Percentiles rank a stretch among this genome's conserved stretches.
These are phyloP conservation scores for Paraconiothyrium sp. DNA, from an alignment of 2,329 filamentous ascomycete genomes.

Conservation along the genomic window DNA sequence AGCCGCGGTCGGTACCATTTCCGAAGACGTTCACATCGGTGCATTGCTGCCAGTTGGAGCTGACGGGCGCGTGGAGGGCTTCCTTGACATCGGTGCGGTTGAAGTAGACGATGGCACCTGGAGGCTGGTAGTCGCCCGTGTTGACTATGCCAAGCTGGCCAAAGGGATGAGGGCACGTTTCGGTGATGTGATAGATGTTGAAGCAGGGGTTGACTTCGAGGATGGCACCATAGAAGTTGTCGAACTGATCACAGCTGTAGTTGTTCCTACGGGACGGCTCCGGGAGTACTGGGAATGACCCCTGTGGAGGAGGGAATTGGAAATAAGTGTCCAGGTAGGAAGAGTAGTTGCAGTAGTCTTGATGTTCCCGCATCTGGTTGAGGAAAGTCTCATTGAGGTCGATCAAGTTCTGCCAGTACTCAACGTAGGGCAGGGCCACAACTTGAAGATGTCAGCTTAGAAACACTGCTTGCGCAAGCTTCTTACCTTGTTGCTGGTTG, in stretches of 20 bases:
- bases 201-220: constrained; percentile 60
- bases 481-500: constrained; percentile 47
- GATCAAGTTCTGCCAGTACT: constrained; percentile 54
- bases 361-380: constrained; percentile 42
- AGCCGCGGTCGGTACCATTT: constrained; percentile 34
- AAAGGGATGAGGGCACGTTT: constrained; percentile 56
- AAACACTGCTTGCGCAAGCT: constrained; percentile 7
- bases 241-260: constrained; percentile 52
- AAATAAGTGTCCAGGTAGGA: constrained; percentile 48
- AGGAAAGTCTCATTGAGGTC: constrained; percentile 56
- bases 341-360: constrained; percentile 51
- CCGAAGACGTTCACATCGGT: constrained; percentile 54
- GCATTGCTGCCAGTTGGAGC: constrained; percentile 56
- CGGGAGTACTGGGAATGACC: constrained; percentile 39
- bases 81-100: constrained; percentile 62
- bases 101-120: constrained; percentile 58
- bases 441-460: constrained; percentile 28
- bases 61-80: constrained; percentile 59
- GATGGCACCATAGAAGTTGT: constrained; percentile 51
- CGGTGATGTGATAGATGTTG: constrained; percentile 60
- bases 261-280: constrained; percentile 28
- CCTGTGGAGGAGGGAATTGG: constrained; percentile 51
- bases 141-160: constrained; percentile 51
- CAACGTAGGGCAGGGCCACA: constrained; percentile 46
- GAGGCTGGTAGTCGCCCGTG: constrained; percentile 50